Conservation (phyloP, 208 protist genomes). For the Wallacemonas rigidus region DNA sequence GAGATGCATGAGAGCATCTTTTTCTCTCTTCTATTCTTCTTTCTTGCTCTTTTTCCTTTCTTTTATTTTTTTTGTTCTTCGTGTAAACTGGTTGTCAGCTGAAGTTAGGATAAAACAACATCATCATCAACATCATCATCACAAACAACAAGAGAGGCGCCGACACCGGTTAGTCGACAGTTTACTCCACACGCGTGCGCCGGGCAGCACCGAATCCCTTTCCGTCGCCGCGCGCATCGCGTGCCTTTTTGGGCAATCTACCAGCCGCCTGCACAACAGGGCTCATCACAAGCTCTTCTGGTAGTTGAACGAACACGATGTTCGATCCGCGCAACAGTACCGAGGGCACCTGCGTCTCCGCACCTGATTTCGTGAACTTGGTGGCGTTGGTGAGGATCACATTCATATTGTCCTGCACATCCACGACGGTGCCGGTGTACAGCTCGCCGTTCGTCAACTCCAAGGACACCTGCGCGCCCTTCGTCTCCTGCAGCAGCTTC, state of each 20-base stretch:
- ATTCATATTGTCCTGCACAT: constrained; percentile 94
- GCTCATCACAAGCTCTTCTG: constrained; percentile 82
- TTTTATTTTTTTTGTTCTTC: background rate
- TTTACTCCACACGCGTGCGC: constrained; percentile 31
- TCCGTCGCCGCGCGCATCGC: constrained; percentile 75
- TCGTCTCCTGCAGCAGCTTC: constrained; percentile 94
- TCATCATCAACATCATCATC: constrained; percentile 3
- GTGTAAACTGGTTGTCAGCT: background rate
- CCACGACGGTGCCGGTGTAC: constrained; percentile 84
- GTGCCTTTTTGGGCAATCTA: constrained; percentile 50
- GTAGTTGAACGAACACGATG: constrained; percentile 92
- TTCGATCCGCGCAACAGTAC: constrained; percentile 91
- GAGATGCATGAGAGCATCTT: too few species aligned
- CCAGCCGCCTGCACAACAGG: constrained; percentile 72
- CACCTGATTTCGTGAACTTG: constrained; percentile 72
- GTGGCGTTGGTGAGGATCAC: constrained; percentile 79
- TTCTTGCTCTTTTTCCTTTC: background rate
- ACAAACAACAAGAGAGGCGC: background rate
- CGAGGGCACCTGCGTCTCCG: constrained; percentile 55
- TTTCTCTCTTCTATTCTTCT: background rate
- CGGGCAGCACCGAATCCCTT: constrained; percentile 74
- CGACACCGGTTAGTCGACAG: too few species aligned
- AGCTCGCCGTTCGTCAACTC: constrained; percentile 92
- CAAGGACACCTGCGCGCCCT: constrained; percentile 86
- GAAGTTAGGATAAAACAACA: background rate